Base-by-base conservation (phyloP, 2,329 filamentous ascomycete species). In the Dryadomyces quercus-mongolicae region DNA sequence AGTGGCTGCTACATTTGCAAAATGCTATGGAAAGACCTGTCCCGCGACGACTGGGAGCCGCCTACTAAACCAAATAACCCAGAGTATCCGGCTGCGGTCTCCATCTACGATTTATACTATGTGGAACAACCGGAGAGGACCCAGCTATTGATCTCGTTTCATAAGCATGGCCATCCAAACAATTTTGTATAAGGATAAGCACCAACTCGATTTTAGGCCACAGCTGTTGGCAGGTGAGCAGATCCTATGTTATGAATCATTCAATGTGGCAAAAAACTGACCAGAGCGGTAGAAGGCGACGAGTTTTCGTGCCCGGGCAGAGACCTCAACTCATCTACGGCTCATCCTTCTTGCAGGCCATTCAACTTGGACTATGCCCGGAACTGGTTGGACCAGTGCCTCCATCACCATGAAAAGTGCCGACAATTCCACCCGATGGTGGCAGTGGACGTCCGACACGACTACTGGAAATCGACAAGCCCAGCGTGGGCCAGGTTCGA, bases 401-500 rank as follows among this genome's bases (percentile, higher is more conserved):
- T 44, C 16, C 12, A 44, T 9, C 16, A 44, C 8, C 42, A 44
- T n/a, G 42, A 44, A 3, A 44, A 18, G 16, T 44, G 42, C 42
- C 16, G 42, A 2, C 16, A n/a, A n/a, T 3, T 3, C 42, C 10
- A 3, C 8, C n/a, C 42, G 42, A 18, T n/a, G 42, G 8, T n/a
- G 18, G 42, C 18, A 44, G 8, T 31, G 25, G 8, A 4, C 25
- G 25, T 31, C 42, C 42, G 7, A n/a, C 16, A 5, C 13, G 42
- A 9, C 42, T 44, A 3, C n/a, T 44, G 42, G 42, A 3, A n/a
- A 44, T 44, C 42, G 42, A 44, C 18, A 3, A 44, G 42, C 42
- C 42, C 42, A 18, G 13, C 18, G 16, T 5, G 12, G n/a, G 82
- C 83, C 55, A 74, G 79, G 61, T 80, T 83, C 60, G 76, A 80